Conservation (phyloP, 345 rosid species). For the Citrus trifoliata region DNA sequence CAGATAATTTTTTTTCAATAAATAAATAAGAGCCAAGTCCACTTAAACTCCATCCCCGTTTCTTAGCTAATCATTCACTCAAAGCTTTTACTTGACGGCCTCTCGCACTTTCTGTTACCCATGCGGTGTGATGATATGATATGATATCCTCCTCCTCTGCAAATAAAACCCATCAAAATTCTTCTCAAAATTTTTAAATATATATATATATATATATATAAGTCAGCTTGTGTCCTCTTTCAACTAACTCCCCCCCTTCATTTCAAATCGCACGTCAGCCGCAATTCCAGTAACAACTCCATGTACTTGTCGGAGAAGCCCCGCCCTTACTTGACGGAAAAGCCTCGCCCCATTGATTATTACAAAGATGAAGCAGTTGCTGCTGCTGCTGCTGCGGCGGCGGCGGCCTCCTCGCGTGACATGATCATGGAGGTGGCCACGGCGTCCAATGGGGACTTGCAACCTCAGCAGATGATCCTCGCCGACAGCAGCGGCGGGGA, state of each 20-base stretch:
- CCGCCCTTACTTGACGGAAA: constrained; percentile 75
- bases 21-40: constrained; percentile 4
- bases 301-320: constrained; percentile 93
- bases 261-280: not conserved
- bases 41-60: constrained; percentile 8
- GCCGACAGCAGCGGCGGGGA: constrained; percentile 83
- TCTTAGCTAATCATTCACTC: constrained; percentile 19
- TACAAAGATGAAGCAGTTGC: constrained; percentile 59
- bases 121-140: no score
- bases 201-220: no score
- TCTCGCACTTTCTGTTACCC: not conserved
- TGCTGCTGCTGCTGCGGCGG: not conserved
- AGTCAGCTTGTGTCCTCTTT: not conserved
- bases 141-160: not conserved
- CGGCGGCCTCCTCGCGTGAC: constrained; percentile 41
- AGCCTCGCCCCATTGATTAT: constrained; percentile 69
- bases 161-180: not conserved
- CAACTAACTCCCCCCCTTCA: not conserved
- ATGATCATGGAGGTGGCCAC: constrained; percentile 74
- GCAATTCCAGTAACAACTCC: not conserved
- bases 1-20: no score
- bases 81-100: constrained; percentile 32
- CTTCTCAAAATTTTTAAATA: not conserved
- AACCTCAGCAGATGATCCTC: constrained; percentile 64
- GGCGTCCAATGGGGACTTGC: constrained; percentile 57